Evolutionary conservation across 345 rosid genomes (phyloP), one percentile per base, ranked within the genome.

Genomic region (Aegle marmelos): DNA sequence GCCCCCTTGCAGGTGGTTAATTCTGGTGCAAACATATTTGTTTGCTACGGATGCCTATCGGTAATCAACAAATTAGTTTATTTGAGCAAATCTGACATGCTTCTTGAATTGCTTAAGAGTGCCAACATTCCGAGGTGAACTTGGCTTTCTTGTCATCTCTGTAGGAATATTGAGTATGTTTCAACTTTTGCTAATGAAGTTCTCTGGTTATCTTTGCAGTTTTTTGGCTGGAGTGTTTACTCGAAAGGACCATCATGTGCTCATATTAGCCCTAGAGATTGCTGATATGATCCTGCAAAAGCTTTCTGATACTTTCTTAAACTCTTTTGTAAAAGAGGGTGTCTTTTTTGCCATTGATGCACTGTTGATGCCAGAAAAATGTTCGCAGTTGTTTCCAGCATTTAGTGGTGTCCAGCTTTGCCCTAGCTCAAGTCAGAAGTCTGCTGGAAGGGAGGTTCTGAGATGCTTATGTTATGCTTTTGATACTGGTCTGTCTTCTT

Each of bases 391-490:
- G 82, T 84, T 85, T 82, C 91, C 91, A 0, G 85, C 74, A 65
- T 81, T 66, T 61, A 76, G 79, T 79, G 84, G 84, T 77, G 74
- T 84, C 59, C 92, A 84, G 25, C 82, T 88, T 50, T 83, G 91
- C 59, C 75, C 75, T 68, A 88, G 90, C 82, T 62, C 83, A 16
- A 81, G 83, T 76, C 91, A 75, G 68, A 93, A 82, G 81, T 76
- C 85, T 78, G 82, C 79, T 22, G 81, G 87, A 13, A 88, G 71
- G 86, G 94, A 85, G 79, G 83, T 57, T 17, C 79, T 75, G 70
- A 88, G 87, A 88, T 95, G 99, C 90, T 87, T 95, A 83, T 95
- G 99, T 84, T 89, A 86, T 84, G 89, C 92, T 60, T 88, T 91
- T 80, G 90, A 87, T 78, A 75, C 80, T 48, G 78, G 73, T 74